A percentile compares a stretch with the other conserved stretches of the same genome.
Evolutionary conservation across 164 flowering plant genomes (phyloP).

Genomic region (Umbellularia californica): DNA sequence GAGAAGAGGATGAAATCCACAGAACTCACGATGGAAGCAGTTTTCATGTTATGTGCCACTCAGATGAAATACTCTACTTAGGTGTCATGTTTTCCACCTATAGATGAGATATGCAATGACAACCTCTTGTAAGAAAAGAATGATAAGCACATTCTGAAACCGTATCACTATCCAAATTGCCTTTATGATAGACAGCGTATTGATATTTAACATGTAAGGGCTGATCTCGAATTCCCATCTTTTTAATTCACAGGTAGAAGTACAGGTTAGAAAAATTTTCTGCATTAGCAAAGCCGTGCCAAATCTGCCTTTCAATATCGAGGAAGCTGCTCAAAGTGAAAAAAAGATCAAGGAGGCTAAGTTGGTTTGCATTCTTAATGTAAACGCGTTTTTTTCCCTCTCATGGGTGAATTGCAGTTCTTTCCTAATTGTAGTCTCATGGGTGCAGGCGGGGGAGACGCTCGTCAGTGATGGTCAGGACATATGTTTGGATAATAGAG

Average conservation of each 20-base stretch:
- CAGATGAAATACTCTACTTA: too few relatives aligned
- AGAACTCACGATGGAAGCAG: too few relatives aligned
- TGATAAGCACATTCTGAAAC: too few relatives aligned
- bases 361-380: conserved; percentile 28
- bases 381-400: too few relatives aligned
- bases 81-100: too few relatives aligned
- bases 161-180: too few relatives aligned
- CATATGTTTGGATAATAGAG: conserved; percentile 73
- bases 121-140: too few relatives aligned
- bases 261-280: conserved; percentile 67
- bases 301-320: conserved; percentile 72
- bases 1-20: too few relatives aligned
- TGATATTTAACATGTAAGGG: too few relatives aligned
- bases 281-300: conserved; percentile 73
- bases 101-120: too few relatives aligned
- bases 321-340: conserved; percentile 93
- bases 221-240: not conserved
- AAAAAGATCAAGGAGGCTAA: conserved; percentile 66
- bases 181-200: too few relatives aligned
- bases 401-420: not conserved
- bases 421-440: not conserved
- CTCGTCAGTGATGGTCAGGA: conserved; percentile 89
- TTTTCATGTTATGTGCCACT: too few relatives aligned
- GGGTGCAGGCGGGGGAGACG: conserved; percentile 60
- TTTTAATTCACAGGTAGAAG: conserved; percentile 54